These are phyloP conservation scores for Lodderomyces oxycetoniae DNA, from an alignment of 1,139 yeast genomes.

Conservation along the genomic window DNA sequence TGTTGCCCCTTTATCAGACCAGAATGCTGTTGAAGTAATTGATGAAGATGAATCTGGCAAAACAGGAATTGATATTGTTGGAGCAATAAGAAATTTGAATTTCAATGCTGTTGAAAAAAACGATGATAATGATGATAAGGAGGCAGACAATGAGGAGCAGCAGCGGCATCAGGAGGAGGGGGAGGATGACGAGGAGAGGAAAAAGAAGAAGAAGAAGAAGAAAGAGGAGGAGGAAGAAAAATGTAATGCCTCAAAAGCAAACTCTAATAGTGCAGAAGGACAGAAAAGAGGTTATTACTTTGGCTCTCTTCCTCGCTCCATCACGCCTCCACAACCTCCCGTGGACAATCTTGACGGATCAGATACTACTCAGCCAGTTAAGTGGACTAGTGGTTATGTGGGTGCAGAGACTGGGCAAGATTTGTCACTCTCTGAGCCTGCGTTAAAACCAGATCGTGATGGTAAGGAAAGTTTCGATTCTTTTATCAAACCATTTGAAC, in stretches of 20 bases:
- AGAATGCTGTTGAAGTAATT: not conserved
- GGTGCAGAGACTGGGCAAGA: not conserved
- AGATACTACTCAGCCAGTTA: slow-evolving; percentile 6
- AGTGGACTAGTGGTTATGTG: slow-evolving; percentile 24
- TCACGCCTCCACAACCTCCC: slow-evolving; percentile 32
- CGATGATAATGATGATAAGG: slow-evolving; percentile 7
- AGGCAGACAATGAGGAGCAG: not conserved
- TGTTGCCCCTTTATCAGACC: too few species aligned
- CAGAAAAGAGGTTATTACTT: slow-evolving; percentile 13
- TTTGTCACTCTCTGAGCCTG: slow-evolving; percentile 37
- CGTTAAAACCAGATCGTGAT: slow-evolving; percentile 19
- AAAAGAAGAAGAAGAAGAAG: too few species aligned
- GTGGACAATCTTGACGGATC: not conserved
- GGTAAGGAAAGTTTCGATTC: slow-evolving; percentile 14
- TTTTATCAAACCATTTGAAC: slow-evolving; percentile 31
- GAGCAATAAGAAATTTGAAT: slow-evolving; percentile 38
- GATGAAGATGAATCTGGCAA: slow-evolving; percentile 2
- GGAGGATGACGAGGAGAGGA: too few species aligned
- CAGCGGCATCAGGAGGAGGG: not conserved
- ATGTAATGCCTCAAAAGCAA: not conserved
- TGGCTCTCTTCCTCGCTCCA: slow-evolving; percentile 17
- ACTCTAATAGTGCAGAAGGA: slow-evolving; percentile 7
- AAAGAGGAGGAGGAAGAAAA: slow-evolving; percentile 1
- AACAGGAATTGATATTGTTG: slow-evolving; percentile 36
- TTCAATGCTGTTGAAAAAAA: slow-evolving; percentile 32